A percentile compares a stretch with the other conserved stretches of the same genome.
phyloP scores from a whole-genome alignment of 352 stramenopile genomes.

The Pythium oligandrum region DNA sequence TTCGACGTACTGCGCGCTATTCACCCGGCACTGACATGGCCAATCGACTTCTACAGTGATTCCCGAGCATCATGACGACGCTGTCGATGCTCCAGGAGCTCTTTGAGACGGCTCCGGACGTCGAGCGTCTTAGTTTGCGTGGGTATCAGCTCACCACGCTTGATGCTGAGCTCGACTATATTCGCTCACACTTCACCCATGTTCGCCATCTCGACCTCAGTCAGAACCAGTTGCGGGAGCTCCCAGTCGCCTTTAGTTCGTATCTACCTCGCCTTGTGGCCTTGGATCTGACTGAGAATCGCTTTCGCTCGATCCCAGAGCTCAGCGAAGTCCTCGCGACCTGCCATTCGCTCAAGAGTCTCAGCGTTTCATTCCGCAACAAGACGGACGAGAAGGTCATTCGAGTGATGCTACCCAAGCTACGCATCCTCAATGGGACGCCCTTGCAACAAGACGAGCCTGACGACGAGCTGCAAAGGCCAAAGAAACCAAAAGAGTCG shows the following conservation, averaged over 20 bases:
- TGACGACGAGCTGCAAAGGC: background rate
- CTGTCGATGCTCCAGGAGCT: slow-evolving; percentile 18
- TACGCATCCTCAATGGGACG: slow-evolving; percentile 58
- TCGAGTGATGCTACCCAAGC: slow-evolving; percentile 43
- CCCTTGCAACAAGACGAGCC: slow-evolving; percentile 5
- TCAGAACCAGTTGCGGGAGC: slow-evolving; percentile 35
- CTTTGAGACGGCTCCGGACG: slow-evolving; percentile 20
- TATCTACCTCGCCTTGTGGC: slow-evolving; percentile 48
- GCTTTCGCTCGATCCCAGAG: slow-evolving; percentile 33
- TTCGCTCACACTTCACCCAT: slow-evolving; percentile 34
- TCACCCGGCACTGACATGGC: no score
- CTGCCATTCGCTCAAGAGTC: slow-evolving; percentile 51
- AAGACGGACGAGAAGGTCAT: slow-evolving; percentile 47
- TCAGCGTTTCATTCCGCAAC: slow-evolving; percentile 46
- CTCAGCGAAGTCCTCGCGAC: slow-evolving; percentile 35
- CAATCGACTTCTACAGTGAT: no score
- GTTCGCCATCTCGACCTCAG: slow-evolving; percentile 56
- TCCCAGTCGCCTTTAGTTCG: slow-evolving; percentile 34
- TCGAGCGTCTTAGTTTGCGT: slow-evolving; percentile 43
- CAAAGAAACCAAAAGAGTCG: background rate
- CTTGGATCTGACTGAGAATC: slow-evolving; percentile 53
- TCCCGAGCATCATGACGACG: background rate
- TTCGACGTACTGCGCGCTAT: no score
- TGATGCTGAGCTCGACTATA: slow-evolving; percentile 30
- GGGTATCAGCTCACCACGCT: slow-evolving; percentile 25